Base-by-base conservation (phyloP, 2,329 filamentous ascomycete genomes). In the Calonectria henricotiae region DNA sequence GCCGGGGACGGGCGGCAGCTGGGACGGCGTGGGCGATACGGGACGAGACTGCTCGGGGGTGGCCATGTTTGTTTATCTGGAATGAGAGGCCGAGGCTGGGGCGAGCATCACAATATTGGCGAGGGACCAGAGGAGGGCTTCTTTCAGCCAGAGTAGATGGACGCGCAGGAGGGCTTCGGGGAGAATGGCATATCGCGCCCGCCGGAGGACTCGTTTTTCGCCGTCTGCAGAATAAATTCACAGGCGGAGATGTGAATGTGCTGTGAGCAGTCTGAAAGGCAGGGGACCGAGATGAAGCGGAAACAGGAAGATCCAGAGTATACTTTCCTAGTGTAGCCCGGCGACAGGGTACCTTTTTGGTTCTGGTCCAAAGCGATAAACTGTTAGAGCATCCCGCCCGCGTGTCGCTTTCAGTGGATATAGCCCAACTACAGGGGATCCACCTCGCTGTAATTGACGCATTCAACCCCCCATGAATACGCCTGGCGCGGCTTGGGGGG, bases 1-100 rank as follows among this genome's bases (percentile, higher is more conserved):
- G n/a, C 82, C 82, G 6, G 90, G 90, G n/a, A 91, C 84, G 1
- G 88, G 87, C 20, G 89, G 89, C 0, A 90, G 83, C 73, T 88
- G 85, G n/a, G 87, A 89, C 11, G 85, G 87, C 39, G 87, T 84
- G 39, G 88, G 88, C 30, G 88, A 87, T 41, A 81, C 82, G 35
- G 84, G 80, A 64, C 82, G 80, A 64, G 82, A 82, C 41, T 74
- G 58, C 51, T 76, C 75, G 54, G 78, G 76, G 55, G 79, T 77
- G 44, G 82, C 76, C 82, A 84, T 84, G 49, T 65, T 67, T 73
- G 69, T 71, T 68, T 66, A 71, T 73, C 71, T 77, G 35, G 70
- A 71, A 72, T 76, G 66, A 61, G 68, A 63, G 30, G 43, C 54
- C 49, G 25, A 67, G 67, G 61, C 62, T 46, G 51, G 46, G 39